Base-by-base conservation (phyloP, 345 rosid species). In the Eucalyptus shirleyi region DNA sequence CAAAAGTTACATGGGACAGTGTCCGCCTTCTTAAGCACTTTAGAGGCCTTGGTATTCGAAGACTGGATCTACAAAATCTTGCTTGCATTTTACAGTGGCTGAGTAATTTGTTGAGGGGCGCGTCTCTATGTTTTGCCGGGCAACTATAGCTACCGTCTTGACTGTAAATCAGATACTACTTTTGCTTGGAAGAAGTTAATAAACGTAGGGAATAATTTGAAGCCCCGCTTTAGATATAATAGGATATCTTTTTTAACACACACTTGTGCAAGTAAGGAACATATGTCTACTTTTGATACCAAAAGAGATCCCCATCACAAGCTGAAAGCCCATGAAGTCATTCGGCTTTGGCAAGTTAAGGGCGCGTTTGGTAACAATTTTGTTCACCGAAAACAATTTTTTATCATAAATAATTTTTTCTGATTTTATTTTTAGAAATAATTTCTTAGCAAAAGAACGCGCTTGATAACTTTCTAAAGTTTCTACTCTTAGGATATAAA, bases 311-410 rank as follows among this genome's bases (percentile, higher is more conserved):
- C 62, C 62, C 30, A 56, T 56, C 62, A 56, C 62, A 24, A 56
- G 30, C 1, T 1, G 5, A 56, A 56, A 56, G 62, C 13, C 1
- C 62, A 56, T 9, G 62, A 56, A 56, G 12, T 1, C 62, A 56
- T 56, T 5, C 1, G 1, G 3, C 12, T 56, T 23, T 56, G 30
- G 6, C 13, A 56, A 23, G 13, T 7, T 19, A 53, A 0, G 2
- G 0, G n/a, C 2, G 4, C 0, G 0, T 19, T 53, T 19, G 5
- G 2, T 53, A 53, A 53, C 0, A 0, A 3, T 53, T 53, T 1
- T 19, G 1, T 53, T 53, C 1, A n/a, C n/a, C n/a, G n/a, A n/a
- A n/a, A 53, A 53, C 4, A 19, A 53, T 19, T 53, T 53, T 53
- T 53, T 8, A 53, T 53, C 23, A 19, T 1, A 19, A 53, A 7